These are phyloP conservation scores for Phytopythium kandeliae DNA, from an alignment of 352 stramenopile genomes.

Conservation along the genomic window DNA sequence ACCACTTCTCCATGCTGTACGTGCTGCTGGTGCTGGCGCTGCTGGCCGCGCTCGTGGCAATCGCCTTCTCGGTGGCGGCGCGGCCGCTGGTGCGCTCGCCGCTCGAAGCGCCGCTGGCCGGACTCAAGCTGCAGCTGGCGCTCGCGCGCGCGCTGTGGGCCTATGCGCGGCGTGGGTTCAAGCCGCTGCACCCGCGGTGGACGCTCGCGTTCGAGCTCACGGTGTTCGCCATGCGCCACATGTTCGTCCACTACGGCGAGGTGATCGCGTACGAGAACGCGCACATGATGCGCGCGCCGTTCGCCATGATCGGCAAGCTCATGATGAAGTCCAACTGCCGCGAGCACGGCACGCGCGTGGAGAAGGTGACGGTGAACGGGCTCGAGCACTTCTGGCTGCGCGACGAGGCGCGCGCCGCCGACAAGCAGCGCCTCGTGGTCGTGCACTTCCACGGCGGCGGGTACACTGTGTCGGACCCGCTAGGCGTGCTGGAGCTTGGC, in stretches of 20 bases:
- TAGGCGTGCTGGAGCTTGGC: slow-evolving; percentile 16
- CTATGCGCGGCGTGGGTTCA: slow-evolving; percentile 11
- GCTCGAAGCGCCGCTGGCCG: slow-evolving; percentile 7
- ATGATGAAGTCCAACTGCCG: slow-evolving; percentile 13
- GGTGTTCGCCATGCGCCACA: slow-evolving; percentile 19
- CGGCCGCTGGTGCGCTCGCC: slow-evolving; percentile 10
- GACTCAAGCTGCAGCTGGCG: slow-evolving; percentile 3
- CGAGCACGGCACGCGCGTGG: slow-evolving; percentile 11
- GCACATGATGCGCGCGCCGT: slow-evolving; percentile 13
- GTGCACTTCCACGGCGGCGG: slow-evolving; percentile 32
- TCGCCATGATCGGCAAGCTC: slow-evolving; percentile 14
- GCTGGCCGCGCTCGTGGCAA: slow-evolving; percentile 6
- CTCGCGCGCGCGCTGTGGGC: slow-evolving; percentile 7
- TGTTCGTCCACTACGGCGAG: slow-evolving; percentile 20
- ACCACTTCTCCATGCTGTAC: slow-evolving; percentile 3
- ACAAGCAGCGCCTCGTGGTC: slow-evolving; percentile 19
- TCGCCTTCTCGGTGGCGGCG: slow-evolving; percentile 2
- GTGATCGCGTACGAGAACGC: slow-evolving; percentile 16
- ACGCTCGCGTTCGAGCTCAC: slow-evolving; percentile 25
- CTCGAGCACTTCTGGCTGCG: slow-evolving; percentile 24
- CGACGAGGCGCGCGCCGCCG: slow-evolving; percentile 7
- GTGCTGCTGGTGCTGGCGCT: not conserved
- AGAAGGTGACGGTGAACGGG: slow-evolving; percentile 12
- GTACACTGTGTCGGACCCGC: slow-evolving; percentile 22
- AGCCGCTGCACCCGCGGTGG: slow-evolving; percentile 20